Evolutionary conservation across 225 moss, liverwort and hornwort species (phyloP), one percentile per base, ranked within the genome.

Genomic region (Climacium dendroides): DNA sequence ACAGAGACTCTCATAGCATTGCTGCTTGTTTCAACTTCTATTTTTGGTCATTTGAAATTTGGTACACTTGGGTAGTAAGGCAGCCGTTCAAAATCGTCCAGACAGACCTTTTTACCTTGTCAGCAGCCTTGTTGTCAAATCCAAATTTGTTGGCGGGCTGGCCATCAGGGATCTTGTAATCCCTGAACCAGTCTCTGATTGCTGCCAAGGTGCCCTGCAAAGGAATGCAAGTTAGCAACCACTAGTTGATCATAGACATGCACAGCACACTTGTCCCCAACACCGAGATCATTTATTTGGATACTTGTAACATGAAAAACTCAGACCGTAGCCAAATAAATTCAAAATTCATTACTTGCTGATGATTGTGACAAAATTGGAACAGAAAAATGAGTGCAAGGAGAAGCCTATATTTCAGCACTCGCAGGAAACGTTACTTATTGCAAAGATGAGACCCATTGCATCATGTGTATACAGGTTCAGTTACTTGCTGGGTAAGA

Each of bases 121-220:
- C 95, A 66, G 96, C 97, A 78, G 94, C 85, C 88, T 96, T 96
- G 88, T 94, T 88, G 79, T 82, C 97, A 65, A 97, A 94, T 72
- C 95, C 97, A 89, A 99, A 99, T 87, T 80, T 95, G 84, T 99
- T 99, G 64, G 97, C 93, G 70, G 97, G 98, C 89, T 96, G 97
- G 82, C 97, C 97, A 89, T 99, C 96, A 35, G 93, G 94, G 59
- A 97, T 96, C 90, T 99, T 96, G 92, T 99, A 99, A 87, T 99
- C 96, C 84, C 95, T 95, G 75, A 99, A 97, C 98, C 98, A 99
- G 66, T 99, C 94, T 83, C 94, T 93, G 48, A 99, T 99, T 52
- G 96, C 95, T 81, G 94, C 93, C 86, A 99, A 90, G 73, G 97
- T 97, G 78, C 96, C 98, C 98, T 99, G 92, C 79, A 86, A 85